Conservation (phyloP, 345 rosid genomes). For the Punica granatum region DNA sequence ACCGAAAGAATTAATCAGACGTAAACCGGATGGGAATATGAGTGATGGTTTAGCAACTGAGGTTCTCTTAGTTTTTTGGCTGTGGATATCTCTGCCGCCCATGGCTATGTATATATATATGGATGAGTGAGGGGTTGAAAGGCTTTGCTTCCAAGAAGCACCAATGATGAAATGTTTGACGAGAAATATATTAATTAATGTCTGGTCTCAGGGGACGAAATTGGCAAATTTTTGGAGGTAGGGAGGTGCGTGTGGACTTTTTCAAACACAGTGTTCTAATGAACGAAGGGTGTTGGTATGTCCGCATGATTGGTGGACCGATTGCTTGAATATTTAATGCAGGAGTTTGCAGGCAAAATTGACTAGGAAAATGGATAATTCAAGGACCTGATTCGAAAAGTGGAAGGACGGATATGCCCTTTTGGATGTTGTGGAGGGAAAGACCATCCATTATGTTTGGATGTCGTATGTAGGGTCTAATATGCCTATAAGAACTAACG, state of each 20-base stretch:
- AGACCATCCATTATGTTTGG: no score
- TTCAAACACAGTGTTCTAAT: neutral
- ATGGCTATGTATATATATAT: neutral
- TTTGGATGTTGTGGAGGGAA: no score
- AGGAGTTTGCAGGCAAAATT: slow-evolving; percentile 1
- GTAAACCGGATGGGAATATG: neutral
- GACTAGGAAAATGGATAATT: neutral
- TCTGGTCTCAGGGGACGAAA: neutral
- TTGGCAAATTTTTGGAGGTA: slow-evolving; percentile 3
- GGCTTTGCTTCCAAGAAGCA: neutral
- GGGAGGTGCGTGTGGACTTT: slow-evolving; percentile 10
- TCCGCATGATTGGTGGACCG: neutral
- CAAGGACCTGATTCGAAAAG: no score
- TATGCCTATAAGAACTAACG: no score
- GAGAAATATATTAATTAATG: no score
- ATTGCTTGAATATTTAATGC: neutral
- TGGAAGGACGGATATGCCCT: no score
- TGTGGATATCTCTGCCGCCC: no score
- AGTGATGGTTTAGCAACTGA: no score
- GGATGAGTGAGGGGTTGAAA: neutral
- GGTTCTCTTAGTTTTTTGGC: no score
- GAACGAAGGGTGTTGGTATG: no score
- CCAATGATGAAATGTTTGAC: no score
- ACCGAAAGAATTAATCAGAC: neutral
- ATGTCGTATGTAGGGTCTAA: no score